Percentiles rank a stretch among this genome's conserved stretches.
These are phyloP conservation scores for Rhizoclosmatium sp. DNA, from an alignment of 192 early-diverging fungal genomes.

Conservation along the genomic window DNA sequence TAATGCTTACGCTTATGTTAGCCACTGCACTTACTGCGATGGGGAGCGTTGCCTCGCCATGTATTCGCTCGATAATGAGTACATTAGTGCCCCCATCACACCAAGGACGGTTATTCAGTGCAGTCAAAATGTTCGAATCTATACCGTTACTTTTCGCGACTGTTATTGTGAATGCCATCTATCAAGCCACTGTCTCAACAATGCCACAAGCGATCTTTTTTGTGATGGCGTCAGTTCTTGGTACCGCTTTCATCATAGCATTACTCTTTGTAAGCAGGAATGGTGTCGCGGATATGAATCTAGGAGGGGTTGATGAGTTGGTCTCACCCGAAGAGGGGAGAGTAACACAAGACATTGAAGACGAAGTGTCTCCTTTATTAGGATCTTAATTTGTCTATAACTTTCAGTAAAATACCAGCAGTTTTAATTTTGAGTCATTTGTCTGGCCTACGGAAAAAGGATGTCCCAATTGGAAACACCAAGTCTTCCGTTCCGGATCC, in stretches of 20 bases:
- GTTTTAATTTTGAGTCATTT: background rate
- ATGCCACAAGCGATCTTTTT: constrained; percentile 24
- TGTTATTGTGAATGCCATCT: constrained; percentile 20
- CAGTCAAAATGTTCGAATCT: constrained; percentile 7
- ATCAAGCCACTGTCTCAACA: background rate
- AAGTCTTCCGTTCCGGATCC: background rate
- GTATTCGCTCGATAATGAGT: background rate
- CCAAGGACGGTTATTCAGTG: constrained; percentile 21
- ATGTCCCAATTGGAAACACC: background rate
- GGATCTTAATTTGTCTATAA: background rate
- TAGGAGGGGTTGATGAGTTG: background rate
- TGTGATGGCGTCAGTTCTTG: background rate
- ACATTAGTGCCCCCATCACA: constrained; percentile 9
- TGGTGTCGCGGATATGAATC: background rate
- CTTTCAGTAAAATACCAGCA: background rate
- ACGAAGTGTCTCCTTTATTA: background rate
- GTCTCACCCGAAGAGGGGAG: background rate
- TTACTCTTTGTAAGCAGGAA: background rate
- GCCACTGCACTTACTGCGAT: background rate
- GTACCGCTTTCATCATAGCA: constrained; percentile 1
- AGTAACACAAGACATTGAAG: background rate
- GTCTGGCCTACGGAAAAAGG: background rate
- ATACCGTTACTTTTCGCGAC: constrained; percentile 15
- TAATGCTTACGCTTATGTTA: background rate
- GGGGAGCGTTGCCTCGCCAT: background rate